Evolutionary conservation across 305 asterid genomes (phyloP).

Genomic region (Ilex paraguariensis): DNA sequence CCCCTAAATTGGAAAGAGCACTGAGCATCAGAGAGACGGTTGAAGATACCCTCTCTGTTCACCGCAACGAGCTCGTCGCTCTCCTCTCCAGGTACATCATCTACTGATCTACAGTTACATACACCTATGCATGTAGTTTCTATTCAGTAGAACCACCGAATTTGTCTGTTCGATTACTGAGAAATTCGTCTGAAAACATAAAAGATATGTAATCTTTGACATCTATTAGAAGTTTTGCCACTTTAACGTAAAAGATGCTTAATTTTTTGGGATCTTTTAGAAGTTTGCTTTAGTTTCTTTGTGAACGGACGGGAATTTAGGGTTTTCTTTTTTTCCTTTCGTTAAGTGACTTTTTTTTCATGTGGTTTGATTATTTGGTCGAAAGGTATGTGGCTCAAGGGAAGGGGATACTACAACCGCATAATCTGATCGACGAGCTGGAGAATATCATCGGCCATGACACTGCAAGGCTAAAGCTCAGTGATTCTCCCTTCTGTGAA

Average conservation of each 20-base stretch:
- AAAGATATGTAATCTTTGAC: no score
- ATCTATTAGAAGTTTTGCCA: not conserved
- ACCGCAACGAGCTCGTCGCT: constrained; percentile 81
- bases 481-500: constrained; percentile 85
- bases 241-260: no score
- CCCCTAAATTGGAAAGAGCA: constrained; percentile 40
- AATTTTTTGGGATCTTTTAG: no score
- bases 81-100: constrained; percentile 70
- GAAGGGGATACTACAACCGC: constrained; percentile 90
- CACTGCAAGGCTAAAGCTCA: constrained; percentile 35
- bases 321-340: not conserved
- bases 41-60: constrained; percentile 87
- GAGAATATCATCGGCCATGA: constrained; percentile 55
- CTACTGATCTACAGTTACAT: no score
- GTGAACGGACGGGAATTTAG: not conserved
- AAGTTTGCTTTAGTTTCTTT: not conserved
- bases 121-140: no score
- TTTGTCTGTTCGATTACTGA: not conserved
- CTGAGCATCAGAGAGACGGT: constrained; percentile 89
- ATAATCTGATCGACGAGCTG: constrained; percentile 76
- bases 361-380: constrained; percentile 5
- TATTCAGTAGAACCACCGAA: not conserved
- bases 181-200: not conserved
- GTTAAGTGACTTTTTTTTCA: not conserved
- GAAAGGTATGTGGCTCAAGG: constrained; percentile 94